These are phyloP conservation scores for Platanus orientalis DNA, from an alignment of 164 flowering plant genomes.

Conservation along the genomic window DNA sequence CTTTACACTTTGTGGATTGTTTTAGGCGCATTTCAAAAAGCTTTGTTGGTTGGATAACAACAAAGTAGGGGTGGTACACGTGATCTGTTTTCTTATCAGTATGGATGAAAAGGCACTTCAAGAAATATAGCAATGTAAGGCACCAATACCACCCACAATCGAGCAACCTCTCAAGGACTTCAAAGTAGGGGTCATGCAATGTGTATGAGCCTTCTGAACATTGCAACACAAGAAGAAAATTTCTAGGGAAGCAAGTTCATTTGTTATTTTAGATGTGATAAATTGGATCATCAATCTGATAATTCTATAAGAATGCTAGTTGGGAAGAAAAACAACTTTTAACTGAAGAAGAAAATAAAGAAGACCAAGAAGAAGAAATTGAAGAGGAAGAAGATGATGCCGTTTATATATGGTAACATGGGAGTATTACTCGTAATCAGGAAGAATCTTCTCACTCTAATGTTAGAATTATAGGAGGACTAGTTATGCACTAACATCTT, in stretches of 20 bases:
- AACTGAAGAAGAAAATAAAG: neutral
- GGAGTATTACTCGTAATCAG: neutral
- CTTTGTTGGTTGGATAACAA: neutral
- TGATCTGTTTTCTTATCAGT: too few species aligned
- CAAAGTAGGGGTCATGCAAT: neutral
- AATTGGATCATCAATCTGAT: neutral
- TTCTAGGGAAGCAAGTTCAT: neutral
- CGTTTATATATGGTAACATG: neutral
- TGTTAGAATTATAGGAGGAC: neutral
- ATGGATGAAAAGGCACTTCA: neutral
- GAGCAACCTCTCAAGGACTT: neutral
- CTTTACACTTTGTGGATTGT: neutral
- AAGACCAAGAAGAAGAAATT: too few species aligned
- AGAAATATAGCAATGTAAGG: neutral
- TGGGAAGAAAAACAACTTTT: too few species aligned
- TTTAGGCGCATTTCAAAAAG: neutral
- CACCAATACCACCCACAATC: neutral
- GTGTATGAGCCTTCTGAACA: neutral
- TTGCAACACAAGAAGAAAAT: neutral
- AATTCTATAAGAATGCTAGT: too few species aligned
- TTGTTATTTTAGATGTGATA: neutral
- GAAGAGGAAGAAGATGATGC: neutral
- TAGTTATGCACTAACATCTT: conserved; percentile 1
- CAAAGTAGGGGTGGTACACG: neutral
- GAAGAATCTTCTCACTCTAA: neutral